These are phyloP conservation scores for Geranium incanum DNA, from an alignment of 441 rosid species.

Conservation along the genomic window DNA sequence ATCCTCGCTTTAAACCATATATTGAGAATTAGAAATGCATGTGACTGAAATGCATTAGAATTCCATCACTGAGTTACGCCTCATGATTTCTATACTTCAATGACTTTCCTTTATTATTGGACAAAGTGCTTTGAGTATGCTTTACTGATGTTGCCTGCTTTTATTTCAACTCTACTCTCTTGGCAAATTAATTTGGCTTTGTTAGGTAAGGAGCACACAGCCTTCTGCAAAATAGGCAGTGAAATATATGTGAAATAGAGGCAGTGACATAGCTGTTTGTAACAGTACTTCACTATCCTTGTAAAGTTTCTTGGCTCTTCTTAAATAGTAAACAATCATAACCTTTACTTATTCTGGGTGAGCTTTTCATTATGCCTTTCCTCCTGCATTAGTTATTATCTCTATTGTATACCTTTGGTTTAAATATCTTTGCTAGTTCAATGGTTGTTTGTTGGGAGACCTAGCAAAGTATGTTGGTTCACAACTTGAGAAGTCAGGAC, in stretches of 20 bases:
- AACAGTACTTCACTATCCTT: not conserved
- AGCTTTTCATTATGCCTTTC: not conserved
- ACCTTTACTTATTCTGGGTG: not conserved
- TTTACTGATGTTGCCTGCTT: not conserved
- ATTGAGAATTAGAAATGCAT: not conserved
- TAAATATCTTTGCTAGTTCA: not conserved
- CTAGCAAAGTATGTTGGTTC: not conserved
- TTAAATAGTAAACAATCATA: not conserved
- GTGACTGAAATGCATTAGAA: not conserved
- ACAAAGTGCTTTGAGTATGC: not conserved
- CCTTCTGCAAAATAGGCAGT: not conserved
- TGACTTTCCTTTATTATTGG: not conserved
- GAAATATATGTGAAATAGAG: not conserved
- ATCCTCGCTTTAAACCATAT: not conserved
- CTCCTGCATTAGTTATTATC: conserved; percentile 3
- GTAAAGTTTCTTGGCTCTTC: not conserved
- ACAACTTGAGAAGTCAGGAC: not conserved
- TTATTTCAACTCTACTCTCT: not conserved
- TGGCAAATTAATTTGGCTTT: conserved; percentile 8
- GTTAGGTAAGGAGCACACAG: conserved; percentile 18
- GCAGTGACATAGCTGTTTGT: not conserved
- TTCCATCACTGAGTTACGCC: not conserved
- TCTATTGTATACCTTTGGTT: not conserved
- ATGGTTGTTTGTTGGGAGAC: not conserved
- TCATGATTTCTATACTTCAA: not conserved